Base-by-base conservation (phyloP, 2,329 filamentous ascomycete genomes). In the Emericellopsis cladophorae region DNA sequence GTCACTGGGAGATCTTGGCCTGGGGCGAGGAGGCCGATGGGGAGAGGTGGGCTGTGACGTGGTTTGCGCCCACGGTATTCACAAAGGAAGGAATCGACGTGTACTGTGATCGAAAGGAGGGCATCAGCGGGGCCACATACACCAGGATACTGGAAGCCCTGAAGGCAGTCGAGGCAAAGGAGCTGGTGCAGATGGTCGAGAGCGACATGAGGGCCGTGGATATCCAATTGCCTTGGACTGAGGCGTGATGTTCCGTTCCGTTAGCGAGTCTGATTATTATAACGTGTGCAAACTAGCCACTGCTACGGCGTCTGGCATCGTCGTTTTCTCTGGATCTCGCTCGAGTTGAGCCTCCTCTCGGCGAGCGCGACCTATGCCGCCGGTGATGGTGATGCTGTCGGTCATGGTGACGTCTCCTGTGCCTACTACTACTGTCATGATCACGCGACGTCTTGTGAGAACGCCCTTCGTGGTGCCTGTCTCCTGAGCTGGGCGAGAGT, bases 41-140 rank as follows among this genome's bases (percentile, higher is more conserved):
- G 37, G 73, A 77, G 58, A 69, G 71, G 49, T 94, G 84, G 84
- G 77, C 75, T 2, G 84, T 94, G 12, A 93, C 84, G 5, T 90
- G 81, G 70, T 94, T 94, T 58, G 79, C 81, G 46, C 80, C 84
- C 53, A 93, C 84, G 21, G 49, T 89, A 36, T 93, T 94, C 50
- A 92, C 86, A 7, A 81, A 82, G 46, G 84, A 86, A 42, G 87
- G 87, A 0, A 53, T 94, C 24, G 87, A 94, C 60, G 60, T 93
- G 9, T 92, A 90, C 58, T 79, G 76, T 36, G 70, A 82, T 49
- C 66, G 70, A 14, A 69, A 61, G 40, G 72, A 70, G 46, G 82
- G 83, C 0, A 47, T 86, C 46, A 71, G 67, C 41, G 62, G 71
- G 42, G 70, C 65, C 54, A 74, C 77, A 40, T 67, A 79, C 32